A percentile compares a stretch with the other conserved stretches of the same genome.
Conservation (phyloP, 371 early-diverging fungal species). For the Mortierella sp. region DNA sequence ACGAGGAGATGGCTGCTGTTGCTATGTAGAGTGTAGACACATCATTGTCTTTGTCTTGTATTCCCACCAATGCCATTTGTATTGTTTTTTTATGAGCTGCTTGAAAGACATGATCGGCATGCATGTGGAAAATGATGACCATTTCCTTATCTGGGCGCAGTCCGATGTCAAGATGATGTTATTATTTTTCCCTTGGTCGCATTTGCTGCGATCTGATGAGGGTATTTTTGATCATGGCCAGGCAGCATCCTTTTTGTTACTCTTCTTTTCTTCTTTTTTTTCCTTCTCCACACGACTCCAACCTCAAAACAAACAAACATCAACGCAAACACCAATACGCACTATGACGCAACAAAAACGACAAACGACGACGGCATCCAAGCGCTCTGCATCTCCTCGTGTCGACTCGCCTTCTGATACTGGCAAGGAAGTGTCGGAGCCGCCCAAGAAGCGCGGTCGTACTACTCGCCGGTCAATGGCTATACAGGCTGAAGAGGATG, state of each 20-base stretch:
- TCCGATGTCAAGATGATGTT: neutral
- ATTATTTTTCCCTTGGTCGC: neutral
- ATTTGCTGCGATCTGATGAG: neutral
- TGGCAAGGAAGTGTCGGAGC: neutral
- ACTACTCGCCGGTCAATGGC: neutral
- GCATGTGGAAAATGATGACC: neutral
- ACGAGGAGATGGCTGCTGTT: neutral
- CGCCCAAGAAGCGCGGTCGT: neutral
- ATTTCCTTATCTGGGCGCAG: neutral
- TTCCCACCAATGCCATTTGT: neutral
- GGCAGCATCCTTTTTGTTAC: neutral
- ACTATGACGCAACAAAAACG: slow-evolving; percentile 7
- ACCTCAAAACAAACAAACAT: neutral
- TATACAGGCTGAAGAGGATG: neutral
- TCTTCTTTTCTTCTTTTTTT: neutral
- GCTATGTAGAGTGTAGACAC: neutral
- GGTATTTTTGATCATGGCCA: neutral
- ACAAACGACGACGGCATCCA: neutral
- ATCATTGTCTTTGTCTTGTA: neutral
- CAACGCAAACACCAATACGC: neutral
- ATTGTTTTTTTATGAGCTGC: neutral
- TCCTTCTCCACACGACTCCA: neutral
- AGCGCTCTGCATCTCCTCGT: neutral
- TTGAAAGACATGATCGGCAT: neutral
- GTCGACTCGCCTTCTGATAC: neutral